Conservation (phyloP, 805 yeast species). For the Blastobotrys americana region DNA sequence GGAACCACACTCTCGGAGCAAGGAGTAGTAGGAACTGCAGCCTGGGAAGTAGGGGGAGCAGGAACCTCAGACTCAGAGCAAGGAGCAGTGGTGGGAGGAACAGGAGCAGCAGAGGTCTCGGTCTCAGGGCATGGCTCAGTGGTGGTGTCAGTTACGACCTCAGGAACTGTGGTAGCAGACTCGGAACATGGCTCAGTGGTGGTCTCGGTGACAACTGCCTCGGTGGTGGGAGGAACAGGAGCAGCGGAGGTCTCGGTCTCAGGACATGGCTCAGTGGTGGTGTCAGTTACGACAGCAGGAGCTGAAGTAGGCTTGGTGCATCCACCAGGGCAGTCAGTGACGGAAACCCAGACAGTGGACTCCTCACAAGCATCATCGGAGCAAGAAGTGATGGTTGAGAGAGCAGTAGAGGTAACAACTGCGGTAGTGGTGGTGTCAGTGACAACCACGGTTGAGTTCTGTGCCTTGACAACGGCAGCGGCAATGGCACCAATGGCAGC, state of each 20-base stretch:
- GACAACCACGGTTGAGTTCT: conserved; percentile 6
- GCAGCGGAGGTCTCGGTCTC: conserved; percentile 1
- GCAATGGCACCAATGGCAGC: conserved; percentile 10
- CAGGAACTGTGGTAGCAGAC: conserved; percentile 1
- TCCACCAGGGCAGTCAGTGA: conserved; percentile 7
- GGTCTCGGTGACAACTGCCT: background rate
- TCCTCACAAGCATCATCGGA: background rate
- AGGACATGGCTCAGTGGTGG: background rate
- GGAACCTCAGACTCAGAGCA: conserved; percentile 3
- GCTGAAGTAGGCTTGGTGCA: conserved; percentile 2
- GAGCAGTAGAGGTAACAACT: conserved; percentile 7
- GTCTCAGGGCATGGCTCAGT: conserved; percentile 1
- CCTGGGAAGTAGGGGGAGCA: background rate
- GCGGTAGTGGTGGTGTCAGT: conserved; percentile 7
- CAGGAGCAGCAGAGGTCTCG: background rate
- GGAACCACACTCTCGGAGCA: background rate
- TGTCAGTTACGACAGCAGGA: background rate
- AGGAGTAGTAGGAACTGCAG: conserved; percentile 5
- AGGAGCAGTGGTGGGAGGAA: conserved; percentile 2
- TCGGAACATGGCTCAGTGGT: conserved; percentile 1
- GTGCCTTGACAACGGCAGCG: conserved; percentile 9
- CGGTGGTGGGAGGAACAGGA: background rate
- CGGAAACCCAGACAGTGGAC: conserved; percentile 9
- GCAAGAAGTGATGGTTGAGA: conserved; percentile 10
- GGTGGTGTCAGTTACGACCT: background rate